Percentiles rank a stretch among this genome's conserved stretches.
Conservation (phyloP, 2,329 filamentous ascomycete species). For the Paradendryphiella salina region DNA sequence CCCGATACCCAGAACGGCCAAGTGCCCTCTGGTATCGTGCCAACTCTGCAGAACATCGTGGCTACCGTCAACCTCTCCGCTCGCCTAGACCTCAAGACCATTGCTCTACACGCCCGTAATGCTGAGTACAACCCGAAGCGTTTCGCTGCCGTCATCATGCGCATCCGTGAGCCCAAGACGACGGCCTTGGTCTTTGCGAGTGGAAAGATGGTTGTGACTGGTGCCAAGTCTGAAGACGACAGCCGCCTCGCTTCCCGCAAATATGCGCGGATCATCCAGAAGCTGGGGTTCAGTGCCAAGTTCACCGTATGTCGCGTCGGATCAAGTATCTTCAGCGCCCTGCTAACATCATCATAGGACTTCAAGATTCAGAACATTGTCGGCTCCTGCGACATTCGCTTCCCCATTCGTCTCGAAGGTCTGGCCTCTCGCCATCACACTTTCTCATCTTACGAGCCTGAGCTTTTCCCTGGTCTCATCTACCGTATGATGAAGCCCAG, state of each 20-base stretch:
- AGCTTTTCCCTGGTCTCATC: slow-evolving; percentile 97
- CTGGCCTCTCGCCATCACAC: slow-evolving; percentile 97
- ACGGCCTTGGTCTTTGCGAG: slow-evolving; percentile 97
- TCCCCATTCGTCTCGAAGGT: slow-evolving; percentile 95
- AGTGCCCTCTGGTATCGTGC: slow-evolving; percentile 68
- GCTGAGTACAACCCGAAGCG: slow-evolving; percentile 99
- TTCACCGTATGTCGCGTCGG: slow-evolving; percentile 64
- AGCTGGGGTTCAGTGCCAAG: slow-evolving; percentile 98
- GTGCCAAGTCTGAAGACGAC: slow-evolving; percentile 96
- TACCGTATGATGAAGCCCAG: slow-evolving; percentile 99
- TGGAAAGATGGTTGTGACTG: slow-evolving; percentile 99
- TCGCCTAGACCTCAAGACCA: slow-evolving; percentile 97
- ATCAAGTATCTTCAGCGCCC: slow-evolving; percentile 13
- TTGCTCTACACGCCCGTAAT: slow-evolving; percentile 95
- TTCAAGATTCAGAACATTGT: slow-evolving; percentile 99
- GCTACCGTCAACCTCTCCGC: slow-evolving; percentile 99
- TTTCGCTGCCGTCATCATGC: slow-evolving; percentile 99
- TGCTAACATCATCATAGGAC: slow-evolving; percentile 55
- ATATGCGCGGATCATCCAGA: slow-evolving; percentile 98
- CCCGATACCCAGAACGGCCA: slow-evolving; percentile 71
- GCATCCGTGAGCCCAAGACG: slow-evolving; percentile 98
- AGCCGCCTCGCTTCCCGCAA: slow-evolving; percentile 96
- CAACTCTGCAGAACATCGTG: slow-evolving; percentile 73
- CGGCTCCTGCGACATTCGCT: slow-evolving; percentile 98
- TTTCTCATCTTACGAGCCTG: slow-evolving; percentile 92